Percentiles rank a stretch among this genome's conserved stretches.
These are phyloP conservation scores for Orbilia blumenaviensis DNA, from an alignment of 2,329 filamentous ascomycete genomes.

Conservation along the genomic window DNA sequence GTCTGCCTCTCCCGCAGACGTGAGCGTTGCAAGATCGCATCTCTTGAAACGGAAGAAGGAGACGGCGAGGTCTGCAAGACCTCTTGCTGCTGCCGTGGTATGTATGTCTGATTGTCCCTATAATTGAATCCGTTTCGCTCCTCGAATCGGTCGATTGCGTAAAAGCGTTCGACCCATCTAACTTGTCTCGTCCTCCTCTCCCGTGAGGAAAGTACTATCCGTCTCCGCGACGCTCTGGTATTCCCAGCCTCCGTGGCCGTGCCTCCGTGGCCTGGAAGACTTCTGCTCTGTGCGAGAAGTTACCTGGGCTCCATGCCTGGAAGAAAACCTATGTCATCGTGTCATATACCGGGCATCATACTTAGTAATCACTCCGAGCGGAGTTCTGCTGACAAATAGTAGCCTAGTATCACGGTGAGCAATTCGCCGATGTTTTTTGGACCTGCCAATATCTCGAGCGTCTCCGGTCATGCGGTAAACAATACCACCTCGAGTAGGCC, in stretches of 20 bases:
- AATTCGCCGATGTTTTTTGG: slow-evolving; percentile 9
- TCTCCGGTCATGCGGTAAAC: background rate
- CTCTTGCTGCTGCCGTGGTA: background rate
- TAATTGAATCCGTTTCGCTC: background rate
- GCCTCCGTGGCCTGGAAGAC: slow-evolving; percentile 5
- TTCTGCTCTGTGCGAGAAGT: slow-evolving; percentile 1
- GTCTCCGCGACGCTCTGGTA: slow-evolving; percentile 5
- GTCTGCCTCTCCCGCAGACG: slow-evolving; percentile 5
- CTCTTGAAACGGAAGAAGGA: background rate
- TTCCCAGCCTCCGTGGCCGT: slow-evolving; percentile 7
- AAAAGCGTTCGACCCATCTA: background rate
- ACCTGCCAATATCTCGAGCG: background rate
- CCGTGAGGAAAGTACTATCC: slow-evolving; percentile 4
- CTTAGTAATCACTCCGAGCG: background rate
- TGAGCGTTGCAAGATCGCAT: slow-evolving; percentile 1
- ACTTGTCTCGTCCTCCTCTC: background rate
- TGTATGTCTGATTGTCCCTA: background rate
- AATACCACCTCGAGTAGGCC: background rate
- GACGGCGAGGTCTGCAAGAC: background rate
- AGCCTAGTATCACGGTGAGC: slow-evolving; percentile 1
- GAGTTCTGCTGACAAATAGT: background rate
- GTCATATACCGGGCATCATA: background rate
- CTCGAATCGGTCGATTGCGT: background rate
- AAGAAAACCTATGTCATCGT: slow-evolving; percentile 1
- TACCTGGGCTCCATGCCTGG: background rate